These are phyloP conservation scores for Corynascus novoguineensis DNA, from an alignment of 495 filamentous ascomycete species.

Conservation along the genomic window DNA sequence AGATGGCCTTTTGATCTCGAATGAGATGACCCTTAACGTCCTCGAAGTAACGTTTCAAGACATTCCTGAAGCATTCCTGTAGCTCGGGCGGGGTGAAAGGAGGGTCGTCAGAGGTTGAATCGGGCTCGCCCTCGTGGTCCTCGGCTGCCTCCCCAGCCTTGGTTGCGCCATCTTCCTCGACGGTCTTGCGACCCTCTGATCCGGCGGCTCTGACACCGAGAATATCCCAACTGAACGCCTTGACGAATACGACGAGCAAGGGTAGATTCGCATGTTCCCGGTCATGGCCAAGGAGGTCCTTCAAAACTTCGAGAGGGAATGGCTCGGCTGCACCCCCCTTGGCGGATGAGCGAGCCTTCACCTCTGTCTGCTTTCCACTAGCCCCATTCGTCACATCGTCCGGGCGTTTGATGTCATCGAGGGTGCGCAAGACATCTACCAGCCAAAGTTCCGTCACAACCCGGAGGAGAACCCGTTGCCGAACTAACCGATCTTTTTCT, in stretches of 20 bases:
- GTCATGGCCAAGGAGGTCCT: conserved; percentile 91
- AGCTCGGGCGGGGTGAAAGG: conserved; percentile 70
- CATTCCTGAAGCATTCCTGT: conserved; percentile 79
- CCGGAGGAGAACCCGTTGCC: conserved; percentile 79
- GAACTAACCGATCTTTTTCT: conserved; percentile 84
- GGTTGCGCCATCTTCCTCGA: conserved; percentile 79
- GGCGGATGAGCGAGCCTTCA: conserved; percentile 44
- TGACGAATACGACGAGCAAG: conserved; percentile 88
- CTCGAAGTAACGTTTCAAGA: conserved; percentile 85
- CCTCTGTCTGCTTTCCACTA: conserved; percentile 49
- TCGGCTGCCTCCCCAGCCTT: conserved; percentile 44
- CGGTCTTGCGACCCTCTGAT: conserved; percentile 72
- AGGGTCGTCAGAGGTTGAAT: conserved; percentile 52
- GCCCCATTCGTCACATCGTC: conserved; percentile 68
- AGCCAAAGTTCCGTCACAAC: conserved; percentile 97
- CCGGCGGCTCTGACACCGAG: conserved; percentile 66
- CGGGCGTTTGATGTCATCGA: conserved; percentile 82
- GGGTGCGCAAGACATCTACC: conserved; percentile 74
- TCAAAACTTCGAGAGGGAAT: conserved; percentile 92
- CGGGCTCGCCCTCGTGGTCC: conserved; percentile 43
- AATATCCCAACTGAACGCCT: conserved; percentile 93
- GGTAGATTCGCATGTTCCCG: conserved; percentile 88
- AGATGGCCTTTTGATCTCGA: conserved; percentile 81
- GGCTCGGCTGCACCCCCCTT: conserved; percentile 66
- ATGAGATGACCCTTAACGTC: conserved; percentile 86